Evolutionary conservation across 148 eudicot species (phyloP).

Genomic region (Chenopodium berlandieri): DNA sequence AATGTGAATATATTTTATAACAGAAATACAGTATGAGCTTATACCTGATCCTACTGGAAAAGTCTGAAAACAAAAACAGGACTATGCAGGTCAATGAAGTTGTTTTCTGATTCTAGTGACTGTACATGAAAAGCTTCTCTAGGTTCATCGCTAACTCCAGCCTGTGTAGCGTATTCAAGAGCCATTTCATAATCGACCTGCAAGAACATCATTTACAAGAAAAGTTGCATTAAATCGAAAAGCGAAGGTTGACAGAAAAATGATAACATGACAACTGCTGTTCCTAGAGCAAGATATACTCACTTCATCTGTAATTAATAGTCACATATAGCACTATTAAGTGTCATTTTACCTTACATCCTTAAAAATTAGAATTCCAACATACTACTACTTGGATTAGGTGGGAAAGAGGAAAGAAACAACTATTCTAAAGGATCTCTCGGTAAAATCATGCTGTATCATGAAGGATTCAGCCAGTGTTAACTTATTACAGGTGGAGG

Average conservation of each 20-base stretch:
- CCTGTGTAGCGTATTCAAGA: conserved; percentile 89
- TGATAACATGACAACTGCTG: not conserved
- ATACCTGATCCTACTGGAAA: conserved; percentile 39
- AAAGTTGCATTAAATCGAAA: not conserved
- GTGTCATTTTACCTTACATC: not conserved
- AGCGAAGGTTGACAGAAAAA: not conserved
- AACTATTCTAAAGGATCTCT: not conserved
- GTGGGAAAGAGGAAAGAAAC: not conserved
- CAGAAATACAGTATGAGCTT: not conserved
- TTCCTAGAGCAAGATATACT: conserved; percentile 1
- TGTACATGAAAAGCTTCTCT: conserved; percentile 64
- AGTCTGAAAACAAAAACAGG: conserved; percentile 80
- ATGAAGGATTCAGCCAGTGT: not conserved
- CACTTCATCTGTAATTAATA: too few species aligned
- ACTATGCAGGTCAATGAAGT: conserved; percentile 58
- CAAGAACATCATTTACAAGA: conserved; percentile 14
- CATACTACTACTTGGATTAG: not conserved
- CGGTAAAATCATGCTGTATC: not conserved
- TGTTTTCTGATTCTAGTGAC: conserved; percentile 46
- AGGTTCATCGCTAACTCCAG: conserved; percentile 87
- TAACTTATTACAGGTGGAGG: not conserved
- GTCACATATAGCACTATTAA: too few species aligned
- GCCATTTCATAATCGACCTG: conserved; percentile 98
- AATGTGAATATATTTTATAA: not conserved
- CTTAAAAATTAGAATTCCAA: not conserved